These are phyloP conservation scores for Raffaelea arxii DNA, from an alignment of 2,329 filamentous ascomycete species.

Conservation along the genomic window DNA sequence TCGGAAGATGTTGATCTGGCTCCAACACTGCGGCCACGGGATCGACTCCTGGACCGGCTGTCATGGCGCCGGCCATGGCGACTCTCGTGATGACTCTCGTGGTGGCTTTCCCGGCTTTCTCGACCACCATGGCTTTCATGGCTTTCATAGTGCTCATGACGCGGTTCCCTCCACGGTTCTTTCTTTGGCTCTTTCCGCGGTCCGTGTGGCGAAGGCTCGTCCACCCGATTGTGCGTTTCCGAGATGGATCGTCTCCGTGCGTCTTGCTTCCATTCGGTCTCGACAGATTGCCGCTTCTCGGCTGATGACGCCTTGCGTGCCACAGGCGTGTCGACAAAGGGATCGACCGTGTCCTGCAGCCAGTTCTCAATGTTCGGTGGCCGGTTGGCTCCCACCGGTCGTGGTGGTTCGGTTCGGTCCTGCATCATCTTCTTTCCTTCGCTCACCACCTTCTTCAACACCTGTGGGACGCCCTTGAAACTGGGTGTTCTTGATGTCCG, in stretches of 20 bases:
- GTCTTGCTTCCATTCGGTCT: conserved; percentile 24
- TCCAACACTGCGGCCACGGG: no score
- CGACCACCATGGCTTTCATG: no score
- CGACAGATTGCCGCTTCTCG: conserved; percentile 22
- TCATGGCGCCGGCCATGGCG: no score
- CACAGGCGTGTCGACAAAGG: conserved; percentile 40
- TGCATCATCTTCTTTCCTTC: conserved; percentile 57
- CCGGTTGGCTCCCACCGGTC: conserved; percentile 38
- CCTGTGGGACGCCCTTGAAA: conserved; percentile 51
- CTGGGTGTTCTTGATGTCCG: conserved; percentile 44
- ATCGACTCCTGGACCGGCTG: no score
- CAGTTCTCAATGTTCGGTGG: conserved; percentile 57
- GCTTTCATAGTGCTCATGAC: no score
- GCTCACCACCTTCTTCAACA: conserved; percentile 54
- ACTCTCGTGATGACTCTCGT: no score
- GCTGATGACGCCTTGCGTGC: conserved; percentile 8
- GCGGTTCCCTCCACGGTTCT: conserved; percentile 3
- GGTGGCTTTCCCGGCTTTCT: no score
- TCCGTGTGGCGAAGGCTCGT: background rate
- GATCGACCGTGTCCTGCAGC: conserved; percentile 53
- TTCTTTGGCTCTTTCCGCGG: conserved; percentile 1
- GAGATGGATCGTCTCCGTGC: conserved; percentile 5
- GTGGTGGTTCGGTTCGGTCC: conserved; percentile 47
- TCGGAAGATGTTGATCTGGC: no score
- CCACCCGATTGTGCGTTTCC: conserved; percentile 6